Percentiles rank a stretch among this genome's conserved stretches.
Conservation (phyloP, 2,329 filamentous ascomycete genomes). For the Trichoderma pleuroti region DNA sequence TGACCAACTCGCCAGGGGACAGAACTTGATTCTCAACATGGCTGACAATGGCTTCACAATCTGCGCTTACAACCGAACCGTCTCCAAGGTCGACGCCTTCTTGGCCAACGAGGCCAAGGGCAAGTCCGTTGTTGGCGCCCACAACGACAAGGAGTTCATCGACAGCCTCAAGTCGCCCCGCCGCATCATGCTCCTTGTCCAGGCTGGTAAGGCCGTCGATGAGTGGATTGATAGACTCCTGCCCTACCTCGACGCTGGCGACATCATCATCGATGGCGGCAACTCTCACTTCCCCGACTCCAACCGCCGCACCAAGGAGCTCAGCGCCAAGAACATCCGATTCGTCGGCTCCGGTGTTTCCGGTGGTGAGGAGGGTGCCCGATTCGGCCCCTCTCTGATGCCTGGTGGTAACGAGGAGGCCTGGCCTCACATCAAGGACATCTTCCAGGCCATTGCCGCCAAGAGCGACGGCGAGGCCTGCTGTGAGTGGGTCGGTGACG, state of each 20-base stretch:
- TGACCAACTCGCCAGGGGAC: conserved; percentile 47
- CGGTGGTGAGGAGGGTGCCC: conserved; percentile 98
- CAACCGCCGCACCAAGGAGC: conserved; percentile 93
- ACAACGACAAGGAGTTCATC: conserved; percentile 91
- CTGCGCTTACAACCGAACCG: conserved; percentile 97
- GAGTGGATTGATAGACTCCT: conserved; percentile 97
- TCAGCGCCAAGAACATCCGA: conserved; percentile 79
- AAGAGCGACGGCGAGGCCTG: conserved; percentile 97
- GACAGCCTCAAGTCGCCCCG: conserved; percentile 96
- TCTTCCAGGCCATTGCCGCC: conserved; percentile 96
- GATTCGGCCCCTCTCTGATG: conserved; percentile 97
- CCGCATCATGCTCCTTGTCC: conserved; percentile 97
- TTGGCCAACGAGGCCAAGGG: conserved; percentile 88
- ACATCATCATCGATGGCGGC: conserved; percentile 98
- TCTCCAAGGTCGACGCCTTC: conserved; percentile 96
- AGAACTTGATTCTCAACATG: conserved; percentile 88
- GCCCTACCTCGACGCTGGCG: conserved; percentile 75
- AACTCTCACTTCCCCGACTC: conserved; percentile 99
- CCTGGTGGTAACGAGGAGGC: conserved; percentile 97
- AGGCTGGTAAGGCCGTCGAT: conserved; percentile 96
- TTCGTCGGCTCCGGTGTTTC: conserved; percentile 98
- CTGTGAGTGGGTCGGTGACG: conserved; percentile 99
- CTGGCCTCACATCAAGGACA: conserved; percentile 97
- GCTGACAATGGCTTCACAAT: conserved; percentile 94
- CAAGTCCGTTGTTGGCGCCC: conserved; percentile 91